phyloP scores from a whole-genome alignment of 2,329 filamentous ascomycete species.

The Claviceps sorghi region DNA sequence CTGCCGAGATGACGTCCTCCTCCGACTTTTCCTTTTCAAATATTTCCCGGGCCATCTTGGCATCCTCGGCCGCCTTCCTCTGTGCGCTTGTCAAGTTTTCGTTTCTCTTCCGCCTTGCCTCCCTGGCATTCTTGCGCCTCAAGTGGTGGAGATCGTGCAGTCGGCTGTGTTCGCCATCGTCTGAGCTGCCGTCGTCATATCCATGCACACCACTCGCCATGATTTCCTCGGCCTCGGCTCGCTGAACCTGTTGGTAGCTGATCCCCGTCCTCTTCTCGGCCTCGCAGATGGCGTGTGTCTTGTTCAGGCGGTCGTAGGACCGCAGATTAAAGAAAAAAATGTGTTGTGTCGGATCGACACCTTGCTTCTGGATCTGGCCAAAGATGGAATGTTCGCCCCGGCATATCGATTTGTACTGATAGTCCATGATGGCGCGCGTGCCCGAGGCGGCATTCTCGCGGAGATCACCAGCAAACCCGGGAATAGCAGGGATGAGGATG shows the following conservation, averaged over 20 bases:
- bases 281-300: constrained; percentile 56
- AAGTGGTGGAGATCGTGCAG: constrained; percentile 1
- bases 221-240: constrained; percentile 76
- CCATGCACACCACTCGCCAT: constrained; percentile 64
- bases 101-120: constrained; percentile 7
- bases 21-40: constrained; percentile 36
- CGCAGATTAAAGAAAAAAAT: constrained; percentile 91
- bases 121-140: constrained; percentile 20
- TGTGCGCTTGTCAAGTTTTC: constrained; percentile 10
- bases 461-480: constrained; percentile 86
- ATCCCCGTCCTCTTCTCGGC: constrained; percentile 72
- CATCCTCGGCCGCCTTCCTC: constrained; percentile 22
- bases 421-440: constrained; percentile 93
- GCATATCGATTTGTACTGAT: constrained; percentile 92
- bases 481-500: constrained; percentile 76
- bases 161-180: constrained; percentile 3
- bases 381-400: constrained; percentile 86
- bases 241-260: constrained; percentile 72
- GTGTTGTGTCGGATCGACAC: constrained; percentile 63
- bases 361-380: constrained; percentile 55
- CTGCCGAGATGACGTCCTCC: constrained; percentile 22
- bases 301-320: constrained; percentile 83
- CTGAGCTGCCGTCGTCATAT: constrained; percentile 25
- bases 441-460: constrained; percentile 69
- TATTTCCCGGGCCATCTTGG: constrained; percentile 31